Conservation (phyloP, 306 rosid genomes). For the Rubus idaeus region DNA sequence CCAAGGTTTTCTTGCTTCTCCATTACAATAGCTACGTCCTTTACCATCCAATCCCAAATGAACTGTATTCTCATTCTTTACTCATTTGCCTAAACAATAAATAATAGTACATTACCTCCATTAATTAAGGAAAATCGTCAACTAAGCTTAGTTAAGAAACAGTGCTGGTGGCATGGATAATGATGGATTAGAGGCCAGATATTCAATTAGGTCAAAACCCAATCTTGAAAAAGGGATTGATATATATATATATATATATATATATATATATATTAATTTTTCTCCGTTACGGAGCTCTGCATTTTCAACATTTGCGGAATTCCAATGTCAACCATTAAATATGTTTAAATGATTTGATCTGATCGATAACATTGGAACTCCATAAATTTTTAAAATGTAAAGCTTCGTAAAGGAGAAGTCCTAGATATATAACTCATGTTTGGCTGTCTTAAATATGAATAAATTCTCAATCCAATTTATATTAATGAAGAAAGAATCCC, state of each 20-base stretch:
- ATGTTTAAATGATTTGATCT: too few species aligned
- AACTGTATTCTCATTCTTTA: conserved; percentile 9
- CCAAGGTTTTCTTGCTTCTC: conserved; percentile 12
- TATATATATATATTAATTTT: too few species aligned
- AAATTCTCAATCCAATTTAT: conserved; percentile 28
- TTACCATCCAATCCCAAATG: not conserved
- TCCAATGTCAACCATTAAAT: too few species aligned
- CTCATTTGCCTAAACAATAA: not conserved
- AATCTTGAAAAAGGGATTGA: conserved; percentile 2
- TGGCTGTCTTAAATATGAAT: conserved; percentile 31
- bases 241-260: too few species aligned
- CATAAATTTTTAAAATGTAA: too few species aligned
- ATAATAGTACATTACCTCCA: not conserved
- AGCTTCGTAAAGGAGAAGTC: too few species aligned
- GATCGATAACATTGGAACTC: too few species aligned
- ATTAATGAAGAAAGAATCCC: conserved; percentile 36
- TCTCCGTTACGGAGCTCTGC: too few species aligned
- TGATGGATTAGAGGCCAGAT: not conserved
- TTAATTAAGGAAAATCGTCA: not conserved
- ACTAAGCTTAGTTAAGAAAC: not conserved
- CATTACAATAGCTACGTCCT: not conserved
- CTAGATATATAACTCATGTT: not conserved
- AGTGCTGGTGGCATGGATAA: conserved; percentile 11
- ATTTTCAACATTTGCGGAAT: too few species aligned
- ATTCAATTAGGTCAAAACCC: not conserved